Evolutionary conservation across 2,329 filamentous ascomycete genomes (phyloP).

Genomic region (Microcyclosporella mali): DNA sequence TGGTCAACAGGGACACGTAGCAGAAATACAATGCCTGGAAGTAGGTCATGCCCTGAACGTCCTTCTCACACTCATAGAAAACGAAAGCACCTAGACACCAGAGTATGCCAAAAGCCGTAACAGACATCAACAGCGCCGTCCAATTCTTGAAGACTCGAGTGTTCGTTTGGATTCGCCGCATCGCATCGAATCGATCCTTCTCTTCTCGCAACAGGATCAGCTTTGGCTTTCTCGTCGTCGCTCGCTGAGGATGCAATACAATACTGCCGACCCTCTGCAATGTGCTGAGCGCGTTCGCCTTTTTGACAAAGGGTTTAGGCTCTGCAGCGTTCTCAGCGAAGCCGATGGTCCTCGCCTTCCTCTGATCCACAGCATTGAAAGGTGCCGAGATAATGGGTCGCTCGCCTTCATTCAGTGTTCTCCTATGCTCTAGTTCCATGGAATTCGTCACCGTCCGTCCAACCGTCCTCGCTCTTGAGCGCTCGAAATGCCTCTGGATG

Average conservation of each 20-base stretch:
- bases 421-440: slow-evolving; percentile 38
- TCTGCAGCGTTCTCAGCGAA: slow-evolving; percentile 10
- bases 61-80: slow-evolving; percentile 58
- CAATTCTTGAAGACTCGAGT: slow-evolving; percentile 64
- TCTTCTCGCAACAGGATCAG: slow-evolving; percentile 52
- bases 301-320: background rate
- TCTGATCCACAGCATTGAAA: slow-evolving; percentile 8
- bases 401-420: slow-evolving; percentile 1
- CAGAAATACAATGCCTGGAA: slow-evolving; percentile 80
- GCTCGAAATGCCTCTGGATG: slow-evolving; percentile 53
- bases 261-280: slow-evolving; percentile 18
- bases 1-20: slow-evolving; percentile 75
- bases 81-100: slow-evolving; percentile 77
- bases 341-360: slow-evolving; percentile 8
- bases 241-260: slow-evolving; percentile 11
- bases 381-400: slow-evolving; percentile 13
- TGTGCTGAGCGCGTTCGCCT: slow-evolving; percentile 6
- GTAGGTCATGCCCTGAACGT: slow-evolving; percentile 58
- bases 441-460: slow-evolving; percentile 50
- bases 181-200: slow-evolving; percentile 34
- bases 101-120: slow-evolving; percentile 62
- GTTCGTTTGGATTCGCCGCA: slow-evolving; percentile 70
- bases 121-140: slow-evolving; percentile 64
- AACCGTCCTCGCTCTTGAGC: slow-evolving; percentile 49
- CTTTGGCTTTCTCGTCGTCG: slow-evolving; percentile 35